These are phyloP conservation scores for Trichoderma hamatum DNA, from an alignment of 2,329 filamentous ascomycete species.

Conservation along the genomic window DNA sequence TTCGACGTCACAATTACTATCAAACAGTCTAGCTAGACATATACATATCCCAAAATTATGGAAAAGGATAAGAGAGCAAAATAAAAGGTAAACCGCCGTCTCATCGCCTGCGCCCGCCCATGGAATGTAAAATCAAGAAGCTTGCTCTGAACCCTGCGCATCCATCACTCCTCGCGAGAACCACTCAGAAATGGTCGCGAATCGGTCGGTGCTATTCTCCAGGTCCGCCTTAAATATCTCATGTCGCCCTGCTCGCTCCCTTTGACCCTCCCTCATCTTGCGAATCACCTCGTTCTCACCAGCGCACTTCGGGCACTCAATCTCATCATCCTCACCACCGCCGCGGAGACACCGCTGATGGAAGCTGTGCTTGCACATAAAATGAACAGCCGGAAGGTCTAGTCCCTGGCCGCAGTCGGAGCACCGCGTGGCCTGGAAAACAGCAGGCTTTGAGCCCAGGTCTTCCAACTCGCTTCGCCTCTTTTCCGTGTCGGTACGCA, in stretches of 20 bases:
- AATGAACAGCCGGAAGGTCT: slow-evolving; percentile 90
- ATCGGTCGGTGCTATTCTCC: slow-evolving; percentile 75
- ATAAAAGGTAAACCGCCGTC: neutral
- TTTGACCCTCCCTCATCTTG: slow-evolving; percentile 82
- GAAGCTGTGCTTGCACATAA: slow-evolving; percentile 95
- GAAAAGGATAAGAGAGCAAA: neutral
- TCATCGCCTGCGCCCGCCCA: slow-evolving; percentile 11
- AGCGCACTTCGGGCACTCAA: slow-evolving; percentile 86
- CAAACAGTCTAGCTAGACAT: slow-evolving; percentile 4
- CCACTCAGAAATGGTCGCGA: slow-evolving; percentile 91
- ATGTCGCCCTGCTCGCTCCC: slow-evolving; percentile 83
- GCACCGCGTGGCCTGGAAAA: slow-evolving; percentile 90
- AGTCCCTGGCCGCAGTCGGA: slow-evolving; percentile 76
- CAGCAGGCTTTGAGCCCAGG: slow-evolving; percentile 75
- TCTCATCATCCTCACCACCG: slow-evolving; percentile 58
- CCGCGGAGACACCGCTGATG: slow-evolving; percentile 80
- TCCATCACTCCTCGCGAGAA: slow-evolving; percentile 92
- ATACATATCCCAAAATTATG: slow-evolving; percentile 11
- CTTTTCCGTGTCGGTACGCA: slow-evolving; percentile 78
- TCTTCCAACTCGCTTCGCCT: slow-evolving; percentile 79
- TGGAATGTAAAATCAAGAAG: slow-evolving; percentile 14
- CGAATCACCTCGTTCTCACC: slow-evolving; percentile 84
- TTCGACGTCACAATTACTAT: slow-evolving; percentile 1
- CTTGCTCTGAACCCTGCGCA: slow-evolving; percentile 44
- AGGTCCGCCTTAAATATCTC: slow-evolving; percentile 86